Conservation (phyloP, 2,329 filamentous ascomycete species). For the Exophiala spinifera region DNA sequence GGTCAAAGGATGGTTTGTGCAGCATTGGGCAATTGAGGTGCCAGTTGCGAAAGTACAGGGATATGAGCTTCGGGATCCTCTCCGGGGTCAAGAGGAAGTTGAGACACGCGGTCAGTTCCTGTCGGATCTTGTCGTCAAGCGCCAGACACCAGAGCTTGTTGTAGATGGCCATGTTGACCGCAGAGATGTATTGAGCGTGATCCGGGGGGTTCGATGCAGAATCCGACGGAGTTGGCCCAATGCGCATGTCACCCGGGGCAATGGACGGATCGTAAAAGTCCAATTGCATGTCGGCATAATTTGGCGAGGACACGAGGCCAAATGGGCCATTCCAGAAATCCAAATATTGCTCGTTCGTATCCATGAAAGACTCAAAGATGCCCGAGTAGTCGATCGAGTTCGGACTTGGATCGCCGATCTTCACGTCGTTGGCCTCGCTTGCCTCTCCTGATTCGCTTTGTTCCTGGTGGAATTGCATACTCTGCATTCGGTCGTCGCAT, state of each 20-base stretch:
- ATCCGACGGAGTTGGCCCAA: constrained; percentile 11
- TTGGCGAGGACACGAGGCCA: constrained; percentile 17
- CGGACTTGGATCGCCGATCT: not conserved
- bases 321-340: constrained; percentile 25
- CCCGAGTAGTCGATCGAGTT: constrained; percentile 14
- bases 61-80: constrained; percentile 41
- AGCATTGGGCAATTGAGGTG: constrained; percentile 46
- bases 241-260: constrained; percentile 2
- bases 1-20: constrained; percentile 42
- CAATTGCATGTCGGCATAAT: constrained; percentile 18
- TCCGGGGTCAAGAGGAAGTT: constrained; percentile 41
- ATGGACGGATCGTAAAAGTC: constrained; percentile 18
- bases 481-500: constrained; percentile 37
- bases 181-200: constrained; percentile 34
- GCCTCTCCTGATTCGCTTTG: constrained; percentile 19
- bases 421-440: constrained; percentile 5
- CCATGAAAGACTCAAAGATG: constrained; percentile 19
- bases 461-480: constrained; percentile 39
- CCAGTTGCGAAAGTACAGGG: constrained; percentile 46
- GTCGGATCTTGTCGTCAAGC: constrained; percentile 38
- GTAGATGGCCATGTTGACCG: constrained; percentile 41
- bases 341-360: constrained; percentile 18
- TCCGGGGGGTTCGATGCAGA: constrained; percentile 8
- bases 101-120: constrained; percentile 40
- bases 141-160: constrained; percentile 39